A percentile compares a stretch with the other conserved stretches of the same genome.
phyloP scores from a whole-genome alignment of 2,329 filamentous ascomycete genomes.

The Ophiostoma australiae region DNA sequence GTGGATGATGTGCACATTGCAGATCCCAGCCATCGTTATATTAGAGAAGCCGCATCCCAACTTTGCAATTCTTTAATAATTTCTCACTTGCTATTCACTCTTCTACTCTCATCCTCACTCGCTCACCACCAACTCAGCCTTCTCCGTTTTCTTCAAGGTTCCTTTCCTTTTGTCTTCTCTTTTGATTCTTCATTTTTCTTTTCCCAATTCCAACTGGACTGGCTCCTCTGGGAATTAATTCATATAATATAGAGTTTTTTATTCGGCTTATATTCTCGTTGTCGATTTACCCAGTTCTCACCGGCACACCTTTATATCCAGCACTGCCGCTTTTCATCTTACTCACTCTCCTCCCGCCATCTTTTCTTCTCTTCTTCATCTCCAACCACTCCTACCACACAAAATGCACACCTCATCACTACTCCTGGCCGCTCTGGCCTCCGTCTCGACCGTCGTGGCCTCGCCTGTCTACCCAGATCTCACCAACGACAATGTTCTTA shows the following conservation, averaged over 20 bases:
- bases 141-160: background rate
- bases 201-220: background rate
- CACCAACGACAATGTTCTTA: conserved; percentile 38
- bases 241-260: background rate
- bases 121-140: background rate
- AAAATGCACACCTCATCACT: conserved; percentile 48
- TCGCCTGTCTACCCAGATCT: conserved; percentile 46
- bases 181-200: background rate
- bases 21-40: conserved; percentile 3
- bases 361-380: background rate
- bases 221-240: background rate
- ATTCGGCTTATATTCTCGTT: background rate
- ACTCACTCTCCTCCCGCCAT: background rate
- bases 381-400: background rate
- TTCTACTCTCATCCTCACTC: conserved; percentile 6
- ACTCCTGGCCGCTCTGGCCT: conserved; percentile 36
- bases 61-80: background rate
- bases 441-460: conserved; percentile 44
- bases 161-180: background rate
- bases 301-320: background rate
- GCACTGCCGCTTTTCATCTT: no score
- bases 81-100: background rate
- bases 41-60: background rate
- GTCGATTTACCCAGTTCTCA: background rate
- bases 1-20: conserved; percentile 10